A percentile compares a stretch with the other conserved stretches of the same genome.
Conservation (phyloP, 352 stramenopile genomes). For the Phytophthora syringae region DNA sequence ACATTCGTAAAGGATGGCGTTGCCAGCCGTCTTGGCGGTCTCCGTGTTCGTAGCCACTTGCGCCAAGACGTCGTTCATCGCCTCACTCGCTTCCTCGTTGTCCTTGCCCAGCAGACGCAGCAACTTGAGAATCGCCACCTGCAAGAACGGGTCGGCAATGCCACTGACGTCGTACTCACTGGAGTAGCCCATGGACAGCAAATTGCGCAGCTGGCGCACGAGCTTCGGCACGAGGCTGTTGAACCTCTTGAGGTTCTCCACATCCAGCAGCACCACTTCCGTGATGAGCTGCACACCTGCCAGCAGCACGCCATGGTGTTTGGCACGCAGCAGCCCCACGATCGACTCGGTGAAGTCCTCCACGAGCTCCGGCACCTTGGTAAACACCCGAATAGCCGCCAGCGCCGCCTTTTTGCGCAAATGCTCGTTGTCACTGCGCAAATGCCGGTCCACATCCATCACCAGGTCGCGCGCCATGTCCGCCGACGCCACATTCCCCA, state of each 20-base stretch:
- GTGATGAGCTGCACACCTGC: constrained; percentile 97
- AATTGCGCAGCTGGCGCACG: constrained; percentile 92
- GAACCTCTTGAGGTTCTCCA: constrained; percentile 80
- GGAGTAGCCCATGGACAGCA: constrained; percentile 97
- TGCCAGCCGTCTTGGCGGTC: constrained; percentile 99
- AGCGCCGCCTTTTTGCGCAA: constrained; percentile 98
- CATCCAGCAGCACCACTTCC: constrained; percentile 89
- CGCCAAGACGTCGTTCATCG: constrained; percentile 98
- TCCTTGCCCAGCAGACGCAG: constrained; percentile 95
- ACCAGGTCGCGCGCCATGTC: constrained; percentile 99
- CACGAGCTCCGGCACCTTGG: constrained; percentile 98
- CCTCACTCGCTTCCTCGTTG: constrained; percentile 94
- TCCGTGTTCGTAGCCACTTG: constrained; percentile 99
- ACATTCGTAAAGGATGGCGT: constrained; percentile 99
- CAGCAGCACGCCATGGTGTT: constrained; percentile 98
- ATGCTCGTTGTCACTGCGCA: constrained; percentile 94
- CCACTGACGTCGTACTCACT: constrained; percentile 98
- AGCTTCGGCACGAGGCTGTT: constrained; percentile 78
- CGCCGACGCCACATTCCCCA: constrained; percentile 98
- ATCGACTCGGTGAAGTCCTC: constrained; percentile 99
- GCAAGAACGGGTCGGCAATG: constrained; percentile 99
- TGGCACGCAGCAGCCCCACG: constrained; percentile 92
- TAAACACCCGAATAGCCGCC: constrained; percentile 92
- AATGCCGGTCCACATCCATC: constrained; percentile 97
- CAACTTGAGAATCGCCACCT: constrained; percentile 91